Base-by-base conservation (phyloP, 352 stramenopile genomes). In the Globisporangium nodosum region DNA sequence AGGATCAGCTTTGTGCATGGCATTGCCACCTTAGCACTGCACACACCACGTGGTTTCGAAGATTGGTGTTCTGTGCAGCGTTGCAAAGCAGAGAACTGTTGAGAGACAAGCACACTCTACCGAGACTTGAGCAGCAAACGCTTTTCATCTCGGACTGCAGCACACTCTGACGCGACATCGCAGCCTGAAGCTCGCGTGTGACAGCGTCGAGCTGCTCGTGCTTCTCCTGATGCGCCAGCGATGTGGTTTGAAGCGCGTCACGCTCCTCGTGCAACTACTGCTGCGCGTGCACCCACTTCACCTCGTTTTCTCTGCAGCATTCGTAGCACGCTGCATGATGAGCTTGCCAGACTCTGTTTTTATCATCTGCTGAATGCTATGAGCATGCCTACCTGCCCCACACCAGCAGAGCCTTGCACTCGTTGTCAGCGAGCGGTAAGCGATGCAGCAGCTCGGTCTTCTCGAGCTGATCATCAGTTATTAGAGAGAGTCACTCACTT, bases 261-360 rank as follows among this genome's bases (percentile, higher is more conserved):
- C 78, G 46, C 50, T 74, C 64, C 5, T 58, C 45, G 13, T 74
- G 67, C 46, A 78, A 63, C 0, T 66, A 71, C 49, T 67, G 61
- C 24, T 80, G 49, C 0, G 69, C 56, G 3, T 51, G 49, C 48
- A 68, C 61, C 56, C 70, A 70, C 37, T 84, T 77, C 9, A 68
- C 61, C 50, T 86, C 66, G 12, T 73, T 69, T 16, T 80, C 74
- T 47, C 76, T 82, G n/a, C 12, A 39, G 66, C 37, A 43, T 43
- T 12, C 12, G 12, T 13, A 56, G n/a, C 24, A 6, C 24, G 27
- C 8, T 24, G 39, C 15, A 56, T 57, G 30, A 72, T 27, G n/a
- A 70, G 54, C 31, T 58, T 31, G 4, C 48, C 16, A 39, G 51
- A n/a, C 24, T 37, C 4, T 37, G 33, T 8, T 58, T 21, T 21